These are phyloP conservation scores for Zizania palustris DNA, from an alignment of 202 grass and related monocot species.

Conservation along the genomic window DNA sequence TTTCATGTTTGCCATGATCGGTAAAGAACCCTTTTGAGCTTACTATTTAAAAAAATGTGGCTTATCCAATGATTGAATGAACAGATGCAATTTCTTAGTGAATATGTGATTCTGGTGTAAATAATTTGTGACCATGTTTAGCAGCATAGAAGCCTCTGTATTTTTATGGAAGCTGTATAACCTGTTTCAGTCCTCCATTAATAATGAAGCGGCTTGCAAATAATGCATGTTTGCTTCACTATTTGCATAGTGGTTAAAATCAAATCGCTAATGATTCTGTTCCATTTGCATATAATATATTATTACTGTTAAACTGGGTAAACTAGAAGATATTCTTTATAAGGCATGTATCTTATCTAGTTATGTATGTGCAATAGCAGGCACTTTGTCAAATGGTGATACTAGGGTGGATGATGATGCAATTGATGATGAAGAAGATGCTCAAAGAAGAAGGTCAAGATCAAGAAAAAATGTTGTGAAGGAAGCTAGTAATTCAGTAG, in stretches of 20 bases:
- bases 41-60: conserved; percentile 12
- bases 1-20: neutral
- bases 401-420: conserved; percentile 79
- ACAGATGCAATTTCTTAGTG: neutral
- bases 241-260: neutral
- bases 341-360: neutral
- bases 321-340: conserved; percentile 37
- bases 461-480: conserved; percentile 69
- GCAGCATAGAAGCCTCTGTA: neutral
- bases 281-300: neutral
- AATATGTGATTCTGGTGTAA: neutral
- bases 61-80: neutral
- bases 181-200: conserved; percentile 14
- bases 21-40: neutral
- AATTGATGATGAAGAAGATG: conserved; percentile 92
- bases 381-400: conserved; percentile 57
- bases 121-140: neutral
- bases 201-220: neutral
- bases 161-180: neutral
- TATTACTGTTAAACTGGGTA: neutral
- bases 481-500: conserved; percentile 67
- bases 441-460: conserved; percentile 88
- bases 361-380: conserved; percentile 45
- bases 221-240: conserved; percentile 19
- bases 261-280: neutral